Conservation (phyloP, 768 basidiomycete genomes). For the Amanita inopinata region DNA sequence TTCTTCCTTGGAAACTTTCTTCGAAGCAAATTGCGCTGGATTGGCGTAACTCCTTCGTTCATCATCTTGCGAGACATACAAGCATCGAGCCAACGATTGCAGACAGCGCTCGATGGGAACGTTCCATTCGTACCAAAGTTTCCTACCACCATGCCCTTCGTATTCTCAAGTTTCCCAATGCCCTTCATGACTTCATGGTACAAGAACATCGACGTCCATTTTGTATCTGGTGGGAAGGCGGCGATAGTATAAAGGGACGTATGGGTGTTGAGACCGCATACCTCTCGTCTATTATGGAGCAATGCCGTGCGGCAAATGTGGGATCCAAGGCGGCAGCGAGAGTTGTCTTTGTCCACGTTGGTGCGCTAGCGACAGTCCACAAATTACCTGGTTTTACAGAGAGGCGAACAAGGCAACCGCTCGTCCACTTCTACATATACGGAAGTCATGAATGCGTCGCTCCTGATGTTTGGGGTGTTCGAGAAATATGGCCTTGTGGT, state of each 20-base stretch:
- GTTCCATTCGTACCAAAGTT: slow-evolving; percentile 16
- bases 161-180: slow-evolving; percentile 37
- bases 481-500: slow-evolving; percentile 65
- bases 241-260: slow-evolving; percentile 19
- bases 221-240: slow-evolving; percentile 36
- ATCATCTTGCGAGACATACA: background rate
- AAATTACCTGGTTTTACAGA: slow-evolving; percentile 39
- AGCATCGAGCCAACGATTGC: background rate
- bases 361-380: slow-evolving; percentile 39
- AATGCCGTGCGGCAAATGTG: slow-evolving; percentile 30
- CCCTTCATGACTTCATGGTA: slow-evolving; percentile 37
- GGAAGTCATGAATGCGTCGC: slow-evolving; percentile 49
- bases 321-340: slow-evolving; percentile 28
- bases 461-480: slow-evolving; percentile 48
- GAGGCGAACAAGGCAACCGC: slow-evolving; percentile 32
- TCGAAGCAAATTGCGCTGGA: slow-evolving; percentile 21
- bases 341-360: slow-evolving; percentile 59
- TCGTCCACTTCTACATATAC: slow-evolving; percentile 56
- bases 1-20: slow-evolving; percentile 39
- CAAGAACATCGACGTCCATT: slow-evolving; percentile 26
- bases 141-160: slow-evolving; percentile 31
- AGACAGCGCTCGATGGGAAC: slow-evolving; percentile 15
- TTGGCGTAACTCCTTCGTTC: slow-evolving; percentile 15
- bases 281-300: slow-evolving; percentile 22
- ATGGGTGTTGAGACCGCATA: slow-evolving; percentile 33